Evolutionary conservation across 2,329 filamentous ascomycete species (phyloP), one percentile per base, ranked within the genome.

Genomic region (Aureobasidium sp.): DNA sequence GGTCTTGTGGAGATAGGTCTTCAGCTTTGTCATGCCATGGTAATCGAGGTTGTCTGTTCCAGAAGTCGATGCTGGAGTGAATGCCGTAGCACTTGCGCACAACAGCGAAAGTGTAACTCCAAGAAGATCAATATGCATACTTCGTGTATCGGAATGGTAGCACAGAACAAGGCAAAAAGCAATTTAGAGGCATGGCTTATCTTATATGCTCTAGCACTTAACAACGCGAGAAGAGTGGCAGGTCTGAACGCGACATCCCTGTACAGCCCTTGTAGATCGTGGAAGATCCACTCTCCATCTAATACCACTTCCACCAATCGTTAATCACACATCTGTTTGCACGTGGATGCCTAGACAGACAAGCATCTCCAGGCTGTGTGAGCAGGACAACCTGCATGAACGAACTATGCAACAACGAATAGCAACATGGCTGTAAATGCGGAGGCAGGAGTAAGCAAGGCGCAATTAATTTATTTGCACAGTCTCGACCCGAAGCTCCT

Each of bases 21-120:
- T 76, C 12, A 70, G 64, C 34, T 71, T 69, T 8, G 52, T 43
- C 13, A 71, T 63, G 37, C 68, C 69, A 51, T 66, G 20, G 1
- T 50, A 51, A 6, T 66, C 65, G 15, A 71, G 65, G 48, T 62
- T 63, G 61, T 71, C 69, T 10, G 70, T 68, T 5, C 62, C 65
- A 24, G 61, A 59, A 7, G 69, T 71, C 17, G 65, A 64, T 44
- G 69, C 69, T 24, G 68, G 68, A 27, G 65, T 64, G 63, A 67
- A 67, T 10, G 65, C 64, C 9, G 63, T 48, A 36, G 51, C 41
- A 15, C 46, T 60, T 15, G 26, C 56, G 15, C 44, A 50, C 34
- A 60, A n/a, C 32, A 60, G 36, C 7, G 56, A 37, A 4, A 32
- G 15, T 17, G 56, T 32, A 12, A 32, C 32, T 2, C 41, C 55